Evolutionary conservation across 192 early-diverging fungal species (phyloP).

Genomic region (Podila minutissima): DNA sequence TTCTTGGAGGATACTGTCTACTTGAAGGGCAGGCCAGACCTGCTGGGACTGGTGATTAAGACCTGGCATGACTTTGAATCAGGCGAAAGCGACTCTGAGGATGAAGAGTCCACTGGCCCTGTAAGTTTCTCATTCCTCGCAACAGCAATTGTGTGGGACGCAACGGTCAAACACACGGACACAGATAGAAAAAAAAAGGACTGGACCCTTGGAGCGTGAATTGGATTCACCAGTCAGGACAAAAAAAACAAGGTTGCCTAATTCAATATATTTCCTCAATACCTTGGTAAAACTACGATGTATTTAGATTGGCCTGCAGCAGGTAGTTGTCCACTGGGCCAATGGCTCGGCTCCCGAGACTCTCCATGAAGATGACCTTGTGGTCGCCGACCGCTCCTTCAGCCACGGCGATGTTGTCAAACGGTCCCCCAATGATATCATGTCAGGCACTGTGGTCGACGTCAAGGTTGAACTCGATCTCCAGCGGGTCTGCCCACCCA

Average conservation of each 20-base stretch:
- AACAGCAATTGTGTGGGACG: background rate
- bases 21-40: slow-evolving; percentile 32
- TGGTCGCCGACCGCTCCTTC: slow-evolving; percentile 49
- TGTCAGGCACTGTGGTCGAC: slow-evolving; percentile 49
- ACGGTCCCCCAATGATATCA: slow-evolving; percentile 40
- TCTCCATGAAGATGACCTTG: slow-evolving; percentile 45
- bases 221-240: background rate
- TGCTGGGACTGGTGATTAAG: slow-evolving; percentile 45
- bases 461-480: slow-evolving; percentile 50
- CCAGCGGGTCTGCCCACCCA: slow-evolving; percentile 37
- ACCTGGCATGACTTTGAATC: slow-evolving; percentile 58
- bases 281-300: too few relatives aligned
- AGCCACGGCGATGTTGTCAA: slow-evolving; percentile 55
- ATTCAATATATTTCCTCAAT: too few relatives aligned
- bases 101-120: slow-evolving; percentile 33
- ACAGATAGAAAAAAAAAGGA: too few relatives aligned
- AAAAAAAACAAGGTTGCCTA: too few relatives aligned
- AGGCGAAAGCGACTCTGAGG: slow-evolving; percentile 34
- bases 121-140: slow-evolving; percentile 6
- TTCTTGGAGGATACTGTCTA: slow-evolving; percentile 52
- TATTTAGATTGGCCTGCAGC: slow-evolving; percentile 35
- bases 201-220: background rate
- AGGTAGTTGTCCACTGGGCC: slow-evolving; percentile 48
- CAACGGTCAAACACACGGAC: too few relatives aligned
- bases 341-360: slow-evolving; percentile 36